Evolutionary conservation across 1,139 yeast genomes (phyloP), one percentile per base, ranked within the genome.

Genomic region (Pichia sp.): DNA sequence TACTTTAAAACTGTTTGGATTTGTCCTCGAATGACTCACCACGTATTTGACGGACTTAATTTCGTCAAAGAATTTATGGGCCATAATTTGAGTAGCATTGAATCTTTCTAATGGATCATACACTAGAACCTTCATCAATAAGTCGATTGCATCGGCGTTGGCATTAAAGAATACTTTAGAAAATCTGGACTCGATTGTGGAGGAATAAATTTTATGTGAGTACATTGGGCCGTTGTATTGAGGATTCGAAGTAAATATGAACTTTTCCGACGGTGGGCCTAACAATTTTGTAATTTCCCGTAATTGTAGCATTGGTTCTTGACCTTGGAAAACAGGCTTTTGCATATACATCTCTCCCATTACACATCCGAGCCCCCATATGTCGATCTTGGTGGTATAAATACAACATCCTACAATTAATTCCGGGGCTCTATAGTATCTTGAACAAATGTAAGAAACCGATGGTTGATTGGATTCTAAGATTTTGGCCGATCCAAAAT

Each of bases 331-430:
- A 27, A 85, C 81, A 4, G 92, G 87, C 59, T 79, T 81, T 33
- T 92, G 90, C 57, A 83, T 70, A 52, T 82, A 73, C 90, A 85
- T 83, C 62, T 85, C 94, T 26, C 92, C 92, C 52, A 84, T 68
- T 8, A 84, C 92, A 69, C 95, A 85, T 1, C 95, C 95, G 46
- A 83, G 68, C 1, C 92, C 92, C 95, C 95, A 85, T 48, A 83
- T 78, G 61, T 85, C 95, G 48, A 85, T 83, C 57, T 82, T 84
- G 6, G 92, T 82, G 3, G 88, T 75, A 59, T 85, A 85, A 43
- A 77, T 69, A 37, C 84, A 75, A 56, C 87, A 82, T 1, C 92
- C 95, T 49, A 84, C 79, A 56, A 84, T 82, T 51, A 84, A 67
- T 62, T 84, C 95, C 1, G 95, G 95, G 3, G 94, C 92, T 60